phyloP scores from a whole-genome alignment of 108 stramenopile species.

The Cyclotella baltica region DNA sequence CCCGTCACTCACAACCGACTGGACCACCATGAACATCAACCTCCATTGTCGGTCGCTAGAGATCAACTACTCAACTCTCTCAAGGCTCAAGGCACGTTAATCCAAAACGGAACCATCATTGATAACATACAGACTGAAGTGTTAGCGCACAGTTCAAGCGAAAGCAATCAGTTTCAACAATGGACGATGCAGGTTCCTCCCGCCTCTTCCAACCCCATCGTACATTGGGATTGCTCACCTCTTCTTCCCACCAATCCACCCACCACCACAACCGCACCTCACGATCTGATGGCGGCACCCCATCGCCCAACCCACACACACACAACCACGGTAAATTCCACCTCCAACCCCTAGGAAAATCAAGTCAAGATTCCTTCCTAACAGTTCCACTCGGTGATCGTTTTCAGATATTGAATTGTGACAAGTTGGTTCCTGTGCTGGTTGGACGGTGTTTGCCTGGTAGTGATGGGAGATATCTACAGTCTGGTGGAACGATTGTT shows the following conservation, averaged over 20 bases:
- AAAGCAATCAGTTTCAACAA: too few relatives aligned
- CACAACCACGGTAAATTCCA: slow-evolving; percentile 61
- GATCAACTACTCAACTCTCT: too few relatives aligned
- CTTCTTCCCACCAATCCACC: too few relatives aligned
- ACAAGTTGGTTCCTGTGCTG: slow-evolving; percentile 74
- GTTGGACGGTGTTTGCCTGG: slow-evolving; percentile 70
- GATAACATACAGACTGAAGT: too few relatives aligned
- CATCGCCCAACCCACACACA: slow-evolving; percentile 31
- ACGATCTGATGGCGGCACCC: not conserved
- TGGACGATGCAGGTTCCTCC: slow-evolving; percentile 61
- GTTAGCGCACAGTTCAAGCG: too few relatives aligned
- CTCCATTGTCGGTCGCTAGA: too few relatives aligned
- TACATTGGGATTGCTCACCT: slow-evolving; percentile 60
- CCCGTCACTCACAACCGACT: too few relatives aligned
- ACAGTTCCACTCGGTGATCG: slow-evolving; percentile 78
- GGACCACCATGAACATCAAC: too few relatives aligned
- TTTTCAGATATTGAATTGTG: slow-evolving; percentile 77
- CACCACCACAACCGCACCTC: too few relatives aligned
- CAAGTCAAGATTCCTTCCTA: slow-evolving; percentile 60
- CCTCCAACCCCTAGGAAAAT: slow-evolving; percentile 62
- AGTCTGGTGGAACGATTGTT: not conserved
- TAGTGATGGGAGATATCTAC: slow-evolving; percentile 25
- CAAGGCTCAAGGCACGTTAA: too few relatives aligned
- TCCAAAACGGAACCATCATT: too few relatives aligned
- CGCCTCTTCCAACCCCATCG: slow-evolving; percentile 81